These are phyloP conservation scores for Fragaria vesca DNA, from an alignment of 306 rosid species.

Conservation along the genomic window DNA sequence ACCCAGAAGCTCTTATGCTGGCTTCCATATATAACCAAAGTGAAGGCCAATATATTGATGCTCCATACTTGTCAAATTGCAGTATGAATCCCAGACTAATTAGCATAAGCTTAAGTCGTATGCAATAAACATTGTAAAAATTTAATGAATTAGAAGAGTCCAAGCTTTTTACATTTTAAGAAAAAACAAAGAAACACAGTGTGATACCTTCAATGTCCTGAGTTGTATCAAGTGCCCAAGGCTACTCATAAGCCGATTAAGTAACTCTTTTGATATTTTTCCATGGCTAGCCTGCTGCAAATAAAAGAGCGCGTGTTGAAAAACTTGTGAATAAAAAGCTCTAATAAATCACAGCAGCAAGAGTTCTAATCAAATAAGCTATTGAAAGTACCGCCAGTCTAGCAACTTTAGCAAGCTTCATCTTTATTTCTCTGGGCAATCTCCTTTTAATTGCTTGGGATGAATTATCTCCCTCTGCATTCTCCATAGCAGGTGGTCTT, in stretches of 20 bases:
- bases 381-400: constrained; percentile 71
- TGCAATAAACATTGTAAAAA: constrained; percentile 16
- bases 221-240: constrained; percentile 97
- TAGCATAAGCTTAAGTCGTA: not conserved
- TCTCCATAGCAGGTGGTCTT: constrained; percentile 86
- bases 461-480: constrained; percentile 70
- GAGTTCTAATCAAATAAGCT: constrained; percentile 21
- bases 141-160: constrained; percentile 16
- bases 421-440: constrained; percentile 93
- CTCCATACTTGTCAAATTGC: not conserved
- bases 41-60: not conserved
- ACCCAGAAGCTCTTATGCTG: not conserved
- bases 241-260: constrained; percentile 89
- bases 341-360: constrained; percentile 14
- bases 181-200: not conserved
- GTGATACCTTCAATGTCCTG: constrained; percentile 86
- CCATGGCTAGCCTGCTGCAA: constrained; percentile 93
- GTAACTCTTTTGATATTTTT: constrained; percentile 79
- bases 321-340: not conserved
- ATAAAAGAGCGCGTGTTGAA: constrained; percentile 9
- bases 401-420: constrained; percentile 97
- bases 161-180: constrained; percentile 10
- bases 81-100: constrained; percentile 7
- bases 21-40: constrained; percentile 6
- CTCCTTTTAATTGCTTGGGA: constrained; percentile 89